Base-by-base conservation (phyloP, 2,329 filamentous ascomycete species). In the Neoscytalidium dimidiatum region DNA sequence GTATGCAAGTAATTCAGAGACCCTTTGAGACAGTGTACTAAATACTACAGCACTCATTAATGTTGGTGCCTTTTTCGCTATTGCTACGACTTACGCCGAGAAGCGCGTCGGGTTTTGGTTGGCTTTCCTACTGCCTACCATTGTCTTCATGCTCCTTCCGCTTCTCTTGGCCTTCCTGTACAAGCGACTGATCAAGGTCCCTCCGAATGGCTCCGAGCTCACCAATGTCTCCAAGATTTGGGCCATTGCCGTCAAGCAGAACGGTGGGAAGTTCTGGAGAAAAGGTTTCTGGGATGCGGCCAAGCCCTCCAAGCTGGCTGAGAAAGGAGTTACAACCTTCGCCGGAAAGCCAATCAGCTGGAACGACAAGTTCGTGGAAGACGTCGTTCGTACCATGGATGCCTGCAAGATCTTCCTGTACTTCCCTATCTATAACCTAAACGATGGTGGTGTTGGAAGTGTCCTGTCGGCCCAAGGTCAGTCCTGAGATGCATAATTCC, bases 371-470 rank as follows among this genome's bases (percentile, higher is more conserved):
- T 65, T 74, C 5, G 77, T 80, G 0, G 73, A 77, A 6, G 77
- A 79, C 31, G 74, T 79, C 19, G 67, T 70, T 11, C 70, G 74
- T 41, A 76, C 74, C 1, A 14, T 77, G 4, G 68, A 67, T 66
- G 77, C 76, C 1, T 77, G 75, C 49, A 71, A 72, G 14, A 70
- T 79, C 21, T 77, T 80, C 71, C 68, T 74, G 62, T 77, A 73
- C 67, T 79, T 75, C 62, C 78, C 78, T 2, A 74, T 80, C 52
- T 79, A 73, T 64, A 70, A 74, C 60, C 41, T 79, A 31, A 80
- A 79, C 49, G 73, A 78, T 65, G 73, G 76, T n/a, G 84, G 85
- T 69, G 79, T 87, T 29, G 85, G 85, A 17, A 77, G 77, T 4
- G 77, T 84, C n/a, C 21, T 46, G 19, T 62, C 48, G 11, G 41